Conservation (phyloP, 495 filamentous ascomycete genomes). For the Talaromyces ruber region DNA sequence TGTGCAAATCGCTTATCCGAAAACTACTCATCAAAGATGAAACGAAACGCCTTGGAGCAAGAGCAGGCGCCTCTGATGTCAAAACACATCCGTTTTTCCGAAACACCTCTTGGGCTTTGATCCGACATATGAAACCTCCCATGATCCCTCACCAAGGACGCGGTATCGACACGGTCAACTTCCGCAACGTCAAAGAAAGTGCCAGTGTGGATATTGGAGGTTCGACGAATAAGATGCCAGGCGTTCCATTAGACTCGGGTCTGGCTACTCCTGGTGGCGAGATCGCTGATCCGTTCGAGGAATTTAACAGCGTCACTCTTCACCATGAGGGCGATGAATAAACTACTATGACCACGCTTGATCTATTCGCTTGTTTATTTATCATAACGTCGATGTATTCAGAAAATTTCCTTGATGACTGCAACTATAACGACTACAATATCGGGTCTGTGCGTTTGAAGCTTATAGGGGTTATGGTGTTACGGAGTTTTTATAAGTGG, state of each 20-base stretch:
- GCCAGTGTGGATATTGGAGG: constrained; percentile 83
- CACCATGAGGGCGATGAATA: constrained; percentile 74
- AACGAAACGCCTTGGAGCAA: constrained; percentile 85
- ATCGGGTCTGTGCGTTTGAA: not conserved
- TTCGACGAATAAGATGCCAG: constrained; percentile 52
- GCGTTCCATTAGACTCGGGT: constrained; percentile 78
- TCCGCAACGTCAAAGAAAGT: constrained; percentile 95
- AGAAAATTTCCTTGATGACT: not conserved
- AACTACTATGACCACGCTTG: not conserved
- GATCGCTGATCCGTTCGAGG: constrained; percentile 88
- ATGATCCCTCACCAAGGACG: constrained; percentile 92
- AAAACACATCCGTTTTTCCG: constrained; percentile 96
- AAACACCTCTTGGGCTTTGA: constrained; percentile 89
- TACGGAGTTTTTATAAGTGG: not conserved
- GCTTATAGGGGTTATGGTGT: not conserved
- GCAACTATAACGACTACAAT: constrained; percentile 1
- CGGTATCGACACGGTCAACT: constrained; percentile 90
- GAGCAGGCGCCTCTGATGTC: constrained; percentile 93
- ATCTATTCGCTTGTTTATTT: not conserved
- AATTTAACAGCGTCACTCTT: constrained; percentile 97
- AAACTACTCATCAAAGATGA: constrained; percentile 98
- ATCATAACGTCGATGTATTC: not conserved
- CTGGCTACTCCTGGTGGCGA: constrained; percentile 79
- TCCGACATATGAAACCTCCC: constrained; percentile 97
- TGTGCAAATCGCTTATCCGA: constrained; percentile 94